Conservation (phyloP, 257 asterid species). For the Mentha longifolia region DNA sequence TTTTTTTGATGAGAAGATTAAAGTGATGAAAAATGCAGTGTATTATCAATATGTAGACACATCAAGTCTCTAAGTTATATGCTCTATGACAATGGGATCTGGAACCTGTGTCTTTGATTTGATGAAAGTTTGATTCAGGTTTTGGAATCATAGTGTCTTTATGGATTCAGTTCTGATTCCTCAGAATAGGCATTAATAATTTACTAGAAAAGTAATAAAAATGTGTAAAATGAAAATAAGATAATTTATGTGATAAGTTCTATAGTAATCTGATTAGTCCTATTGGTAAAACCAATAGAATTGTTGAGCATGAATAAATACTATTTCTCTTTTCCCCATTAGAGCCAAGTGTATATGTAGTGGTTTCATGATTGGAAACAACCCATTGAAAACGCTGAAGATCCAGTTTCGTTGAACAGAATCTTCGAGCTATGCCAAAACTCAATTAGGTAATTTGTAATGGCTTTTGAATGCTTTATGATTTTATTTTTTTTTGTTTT, state of each 20-base stretch:
- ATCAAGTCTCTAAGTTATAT: conserved; percentile 15
- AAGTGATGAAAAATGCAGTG: conserved; percentile 5
- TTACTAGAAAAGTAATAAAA: background rate
- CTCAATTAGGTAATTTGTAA: conserved; percentile 26
- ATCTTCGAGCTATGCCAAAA: conserved; percentile 22
- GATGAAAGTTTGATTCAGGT: conserved; percentile 15
- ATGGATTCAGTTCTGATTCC: conserved; percentile 19
- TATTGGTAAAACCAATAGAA: conserved; percentile 3
- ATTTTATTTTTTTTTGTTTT: too few relatives aligned
- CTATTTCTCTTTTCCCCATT: conserved; percentile 14
- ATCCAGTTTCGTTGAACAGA: conserved; percentile 17
- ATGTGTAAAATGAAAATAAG: background rate
- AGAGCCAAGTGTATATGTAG: conserved; percentile 22
- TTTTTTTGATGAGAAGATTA: conserved; percentile 27
- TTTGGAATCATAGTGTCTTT: background rate
- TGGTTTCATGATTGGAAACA: conserved; percentile 8
- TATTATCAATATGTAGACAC: conserved; percentile 20
- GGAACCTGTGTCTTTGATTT: conserved; percentile 21
- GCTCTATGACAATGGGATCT: conserved; percentile 19
- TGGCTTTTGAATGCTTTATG: conserved; percentile 15
- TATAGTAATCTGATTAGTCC: conserved; percentile 6
- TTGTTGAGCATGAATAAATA: background rate
- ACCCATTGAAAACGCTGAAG: conserved; percentile 7
- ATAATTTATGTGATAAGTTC: background rate
- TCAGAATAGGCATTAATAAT: conserved; percentile 1